Conservation (phyloP, 805 yeast species). For the Hanseniaspora lachancei region DNA sequence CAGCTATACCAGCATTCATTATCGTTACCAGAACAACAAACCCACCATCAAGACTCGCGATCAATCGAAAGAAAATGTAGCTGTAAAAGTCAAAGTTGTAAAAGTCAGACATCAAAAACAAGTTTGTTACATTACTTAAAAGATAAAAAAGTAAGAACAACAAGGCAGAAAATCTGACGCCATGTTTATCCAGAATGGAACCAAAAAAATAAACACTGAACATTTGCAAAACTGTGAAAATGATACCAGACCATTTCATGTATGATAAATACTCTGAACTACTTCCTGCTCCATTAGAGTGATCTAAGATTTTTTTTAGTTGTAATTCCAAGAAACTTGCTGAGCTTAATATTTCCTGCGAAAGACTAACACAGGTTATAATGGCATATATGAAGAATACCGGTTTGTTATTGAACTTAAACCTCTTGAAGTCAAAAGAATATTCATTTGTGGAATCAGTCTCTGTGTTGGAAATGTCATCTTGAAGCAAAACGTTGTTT, state of each 20-base stretch:
- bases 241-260: slow-evolving; percentile 11
- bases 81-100: not conserved
- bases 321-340: slow-evolving; percentile 5
- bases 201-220: slow-evolving; percentile 4
- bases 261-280: not conserved
- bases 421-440: slow-evolving; percentile 1
- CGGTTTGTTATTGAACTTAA: slow-evolving; percentile 1
- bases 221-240: not conserved
- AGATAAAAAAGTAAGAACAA: not conserved
- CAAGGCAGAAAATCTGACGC: not conserved
- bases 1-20: slow-evolving; percentile 1
- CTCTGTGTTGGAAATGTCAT: not conserved
- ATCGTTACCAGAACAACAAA: not conserved
- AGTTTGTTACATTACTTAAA: not conserved
- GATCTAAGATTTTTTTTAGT: not conserved
- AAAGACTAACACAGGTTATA: not conserved
- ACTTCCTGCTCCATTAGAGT: not conserved
- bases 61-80: not conserved
- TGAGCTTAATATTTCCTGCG: not conserved
- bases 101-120: slow-evolving; percentile 2
- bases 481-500: not conserved
- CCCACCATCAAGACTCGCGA: slow-evolving; percentile 1
- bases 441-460: not conserved
- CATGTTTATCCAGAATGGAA: not conserved
- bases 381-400: not conserved